Conservation (phyloP, 208 protist genomes). For the Trypanosoma grayi region DNA sequence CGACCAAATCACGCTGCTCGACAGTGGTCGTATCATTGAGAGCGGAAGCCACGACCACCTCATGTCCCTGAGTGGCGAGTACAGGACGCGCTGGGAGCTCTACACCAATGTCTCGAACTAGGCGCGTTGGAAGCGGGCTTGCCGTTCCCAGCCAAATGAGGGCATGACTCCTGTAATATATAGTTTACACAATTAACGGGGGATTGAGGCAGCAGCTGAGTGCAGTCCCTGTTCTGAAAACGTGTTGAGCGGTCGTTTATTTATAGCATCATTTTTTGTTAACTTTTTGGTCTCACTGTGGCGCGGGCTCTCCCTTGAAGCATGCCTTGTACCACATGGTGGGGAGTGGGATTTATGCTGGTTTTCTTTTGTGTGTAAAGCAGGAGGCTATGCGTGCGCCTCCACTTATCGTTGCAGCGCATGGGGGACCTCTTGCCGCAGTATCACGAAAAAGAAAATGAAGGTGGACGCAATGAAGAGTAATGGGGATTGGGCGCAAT, state of each 20-base stretch:
- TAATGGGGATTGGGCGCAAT: neutral
- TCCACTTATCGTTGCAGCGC: neutral
- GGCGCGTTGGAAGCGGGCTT: neutral
- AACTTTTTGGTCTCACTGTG: neutral
- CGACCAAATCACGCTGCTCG: slow-evolving; percentile 69
- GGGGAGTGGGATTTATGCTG: neutral
- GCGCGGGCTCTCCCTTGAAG: neutral
- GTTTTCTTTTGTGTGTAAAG: neutral
- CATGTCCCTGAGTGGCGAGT: slow-evolving; percentile 68
- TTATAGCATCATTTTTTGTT: neutral
- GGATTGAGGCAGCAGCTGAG: neutral
- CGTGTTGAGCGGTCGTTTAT: neutral
- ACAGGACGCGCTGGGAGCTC: slow-evolving; percentile 61
- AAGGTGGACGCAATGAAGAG: neutral
- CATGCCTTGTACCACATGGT: neutral
- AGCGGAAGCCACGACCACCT: slow-evolving; percentile 75
- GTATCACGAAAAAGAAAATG: neutral
- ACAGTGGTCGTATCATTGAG: slow-evolving; percentile 70
- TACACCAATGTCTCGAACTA: slow-evolving; percentile 32
- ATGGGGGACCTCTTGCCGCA: neutral
- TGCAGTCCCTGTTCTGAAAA: neutral
- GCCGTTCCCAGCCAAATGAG: too few species aligned
- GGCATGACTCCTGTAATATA: neutral
- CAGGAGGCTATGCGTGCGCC: neutral
- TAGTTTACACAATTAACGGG: neutral